These are phyloP conservation scores for Hyaloperonospora arabidopsidis DNA, from an alignment of 352 stramenopile genomes.

Conservation along the genomic window DNA sequence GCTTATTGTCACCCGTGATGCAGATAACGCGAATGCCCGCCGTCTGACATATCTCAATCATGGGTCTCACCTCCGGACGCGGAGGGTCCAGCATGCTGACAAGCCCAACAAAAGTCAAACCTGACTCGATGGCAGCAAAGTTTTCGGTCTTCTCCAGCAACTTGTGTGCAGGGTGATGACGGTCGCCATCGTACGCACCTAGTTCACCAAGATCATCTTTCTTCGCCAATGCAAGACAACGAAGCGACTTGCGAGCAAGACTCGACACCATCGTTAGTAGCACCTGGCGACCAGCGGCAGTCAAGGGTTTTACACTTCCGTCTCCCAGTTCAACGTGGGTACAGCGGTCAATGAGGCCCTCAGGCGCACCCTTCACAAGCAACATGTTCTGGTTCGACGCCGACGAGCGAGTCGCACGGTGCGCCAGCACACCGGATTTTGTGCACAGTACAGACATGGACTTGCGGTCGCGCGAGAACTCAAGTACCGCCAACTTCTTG, in stretches of 20 bases:
- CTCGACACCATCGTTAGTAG: slow-evolving; percentile 88
- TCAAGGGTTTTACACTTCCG: slow-evolving; percentile 89
- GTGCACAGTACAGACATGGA: slow-evolving; percentile 94
- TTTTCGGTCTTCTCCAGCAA: slow-evolving; percentile 71
- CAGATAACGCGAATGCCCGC: slow-evolving; percentile 98
- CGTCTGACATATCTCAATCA: slow-evolving; percentile 92
- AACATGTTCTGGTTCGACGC: slow-evolving; percentile 86
- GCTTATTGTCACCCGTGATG: slow-evolving; percentile 98
- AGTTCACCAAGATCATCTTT: slow-evolving; percentile 89
- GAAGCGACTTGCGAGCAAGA: slow-evolving; percentile 90
- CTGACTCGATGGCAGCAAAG: slow-evolving; percentile 93
- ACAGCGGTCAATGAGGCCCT: slow-evolving; percentile 95
- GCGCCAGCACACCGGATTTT: slow-evolving; percentile 29
- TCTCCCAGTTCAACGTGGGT: slow-evolving; percentile 89
- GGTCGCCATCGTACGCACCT: slow-evolving; percentile 72
- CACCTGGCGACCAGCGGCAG: slow-evolving; percentile 72
- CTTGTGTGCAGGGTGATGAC: slow-evolving; percentile 80
- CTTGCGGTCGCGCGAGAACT: slow-evolving; percentile 97
- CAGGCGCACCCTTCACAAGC: slow-evolving; percentile 97
- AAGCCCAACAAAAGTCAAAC: slow-evolving; percentile 95
- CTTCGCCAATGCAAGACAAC: slow-evolving; percentile 94
- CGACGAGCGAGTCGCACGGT: slow-evolving; percentile 55
- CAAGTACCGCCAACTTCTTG: slow-evolving; percentile 90
- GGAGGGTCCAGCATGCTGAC: slow-evolving; percentile 98
- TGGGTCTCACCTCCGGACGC: slow-evolving; percentile 91